Conservation (phyloP, 345 rosid species). For the Populus alba region DNA sequence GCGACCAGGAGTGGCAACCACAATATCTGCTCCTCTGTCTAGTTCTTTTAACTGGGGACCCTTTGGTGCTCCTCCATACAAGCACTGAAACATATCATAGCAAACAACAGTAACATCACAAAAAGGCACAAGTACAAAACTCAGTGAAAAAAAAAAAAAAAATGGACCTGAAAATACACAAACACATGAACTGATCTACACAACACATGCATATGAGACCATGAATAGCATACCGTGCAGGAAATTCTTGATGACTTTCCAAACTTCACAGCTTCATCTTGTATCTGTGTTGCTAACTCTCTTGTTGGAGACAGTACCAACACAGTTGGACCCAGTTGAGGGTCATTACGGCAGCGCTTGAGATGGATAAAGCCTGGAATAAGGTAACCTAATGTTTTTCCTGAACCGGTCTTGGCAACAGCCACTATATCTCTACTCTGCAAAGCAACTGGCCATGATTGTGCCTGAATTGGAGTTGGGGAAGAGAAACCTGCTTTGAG, state of each 20-base stretch:
- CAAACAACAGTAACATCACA: constrained; percentile 11
- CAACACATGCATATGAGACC: background rate
- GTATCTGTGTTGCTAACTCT: constrained; percentile 96
- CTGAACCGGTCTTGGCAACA: constrained; percentile 95
- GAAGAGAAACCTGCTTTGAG: constrained; percentile 86
- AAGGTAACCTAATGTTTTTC: constrained; percentile 93
- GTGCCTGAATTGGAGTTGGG: constrained; percentile 99
- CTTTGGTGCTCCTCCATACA: constrained; percentile 98
- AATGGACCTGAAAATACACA: background rate
- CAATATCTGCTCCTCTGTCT: constrained; percentile 88
- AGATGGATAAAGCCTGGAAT: constrained; percentile 85
- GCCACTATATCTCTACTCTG: constrained; percentile 92
- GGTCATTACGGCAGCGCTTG: constrained; percentile 58
- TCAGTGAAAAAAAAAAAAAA: background rate
- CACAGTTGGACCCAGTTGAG: constrained; percentile 86
- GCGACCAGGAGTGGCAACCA: constrained; percentile 99
- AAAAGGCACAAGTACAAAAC: background rate
- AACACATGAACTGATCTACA: background rate
- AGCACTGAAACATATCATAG: constrained; percentile 46
- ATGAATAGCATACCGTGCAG: constrained; percentile 62
- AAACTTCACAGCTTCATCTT: constrained; percentile 88
- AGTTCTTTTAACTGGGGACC: constrained; percentile 89
- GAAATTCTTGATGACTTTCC: constrained; percentile 85
- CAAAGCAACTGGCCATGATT: constrained; percentile 95
- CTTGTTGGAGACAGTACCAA: constrained; percentile 93